A percentile compares a stretch with the other conserved stretches of the same genome.
phyloP scores from a whole-genome alignment of 306 rosid species.

The Lupinus albus region DNA sequence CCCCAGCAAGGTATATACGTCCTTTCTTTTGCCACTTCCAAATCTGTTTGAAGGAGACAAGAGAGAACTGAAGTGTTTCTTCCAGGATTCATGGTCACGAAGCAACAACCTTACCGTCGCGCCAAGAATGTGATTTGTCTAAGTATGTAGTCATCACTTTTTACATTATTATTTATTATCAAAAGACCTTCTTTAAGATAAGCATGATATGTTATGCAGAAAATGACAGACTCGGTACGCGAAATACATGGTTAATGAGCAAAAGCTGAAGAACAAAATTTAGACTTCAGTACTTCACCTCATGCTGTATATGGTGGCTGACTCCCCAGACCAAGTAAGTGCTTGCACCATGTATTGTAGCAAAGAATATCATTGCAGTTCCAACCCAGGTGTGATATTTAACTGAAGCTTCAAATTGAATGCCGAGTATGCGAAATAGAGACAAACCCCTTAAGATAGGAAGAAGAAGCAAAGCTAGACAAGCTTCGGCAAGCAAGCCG shows the following conservation, averaged over 20 bases:
- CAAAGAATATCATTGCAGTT: conserved; percentile 74
- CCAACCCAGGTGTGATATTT: conserved; percentile 85
- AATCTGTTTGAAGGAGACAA: conserved; percentile 50
- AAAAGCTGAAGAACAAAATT: conserved; percentile 12
- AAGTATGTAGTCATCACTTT: too few species aligned
- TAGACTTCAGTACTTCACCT: conserved; percentile 57
- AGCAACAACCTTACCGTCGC: too few species aligned
- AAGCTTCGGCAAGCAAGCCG: conserved; percentile 79
- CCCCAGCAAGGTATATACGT: conserved; percentile 84
- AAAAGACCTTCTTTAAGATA: too few species aligned
- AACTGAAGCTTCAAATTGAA: conserved; percentile 90
- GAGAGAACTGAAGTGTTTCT: conserved; percentile 12
- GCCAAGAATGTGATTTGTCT: too few species aligned
- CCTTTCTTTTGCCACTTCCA: conserved; percentile 87
- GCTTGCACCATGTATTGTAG: conserved; percentile 76
- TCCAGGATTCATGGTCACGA: too few species aligned
- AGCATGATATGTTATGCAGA: too few species aligned
- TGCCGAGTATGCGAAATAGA: conserved; percentile 67
- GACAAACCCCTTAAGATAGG: conserved; percentile 79
- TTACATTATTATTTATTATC: too few species aligned
- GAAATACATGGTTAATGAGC: too few species aligned
- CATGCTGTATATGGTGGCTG: conserved; percentile 69
- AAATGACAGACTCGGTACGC: too few species aligned
- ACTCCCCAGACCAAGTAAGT: conserved; percentile 84
- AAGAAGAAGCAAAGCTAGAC: conserved; percentile 78